Evolutionary conservation across 2,329 filamentous ascomycete genomes (phyloP).

Genomic region (Claviceps sp.): DNA sequence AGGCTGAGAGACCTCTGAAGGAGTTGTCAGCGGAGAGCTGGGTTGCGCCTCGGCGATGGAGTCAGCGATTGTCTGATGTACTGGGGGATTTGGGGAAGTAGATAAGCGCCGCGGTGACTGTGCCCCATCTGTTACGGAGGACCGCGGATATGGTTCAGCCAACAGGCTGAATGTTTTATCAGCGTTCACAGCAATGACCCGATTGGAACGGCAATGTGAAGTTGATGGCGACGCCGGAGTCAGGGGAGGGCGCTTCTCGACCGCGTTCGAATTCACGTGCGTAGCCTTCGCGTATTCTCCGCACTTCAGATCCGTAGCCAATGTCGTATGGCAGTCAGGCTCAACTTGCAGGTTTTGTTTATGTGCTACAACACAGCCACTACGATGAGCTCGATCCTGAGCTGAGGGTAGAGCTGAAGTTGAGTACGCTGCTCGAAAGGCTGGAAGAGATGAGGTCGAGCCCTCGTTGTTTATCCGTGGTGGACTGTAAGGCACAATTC

Average conservation of each 20-base stretch:
- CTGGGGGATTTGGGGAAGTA: constrained; percentile 33
- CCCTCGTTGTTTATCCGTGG: constrained; percentile 21
- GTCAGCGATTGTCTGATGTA: constrained; percentile 13
- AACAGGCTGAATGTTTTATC: constrained; percentile 46
- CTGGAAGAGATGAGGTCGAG: constrained; percentile 13
- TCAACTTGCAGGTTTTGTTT: not conserved
- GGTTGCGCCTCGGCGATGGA: constrained; percentile 29
- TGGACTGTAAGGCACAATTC: constrained; percentile 26
- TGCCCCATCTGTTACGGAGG: constrained; percentile 18
- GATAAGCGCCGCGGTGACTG: constrained; percentile 30
- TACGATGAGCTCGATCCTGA: not conserved
- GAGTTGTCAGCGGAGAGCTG: constrained; percentile 35
- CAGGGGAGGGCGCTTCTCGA: not conserved
- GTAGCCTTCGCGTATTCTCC: not conserved
- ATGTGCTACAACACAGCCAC: constrained; percentile 1
- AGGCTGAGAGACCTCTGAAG: constrained; percentile 23
- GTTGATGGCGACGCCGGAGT: constrained; percentile 14
- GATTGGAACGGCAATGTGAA: constrained; percentile 14
- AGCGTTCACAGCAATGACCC: constrained; percentile 36
- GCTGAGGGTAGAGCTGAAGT: not conserved
- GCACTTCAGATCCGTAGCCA: not conserved
- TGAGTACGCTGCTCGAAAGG: constrained; percentile 11
- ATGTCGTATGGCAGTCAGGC: not conserved
- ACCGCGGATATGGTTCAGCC: constrained; percentile 18
- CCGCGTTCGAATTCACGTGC: not conserved